Evolutionary conservation across 257 asterid genomes (phyloP).

Genomic region (Fraxinus cuspidata): DNA sequence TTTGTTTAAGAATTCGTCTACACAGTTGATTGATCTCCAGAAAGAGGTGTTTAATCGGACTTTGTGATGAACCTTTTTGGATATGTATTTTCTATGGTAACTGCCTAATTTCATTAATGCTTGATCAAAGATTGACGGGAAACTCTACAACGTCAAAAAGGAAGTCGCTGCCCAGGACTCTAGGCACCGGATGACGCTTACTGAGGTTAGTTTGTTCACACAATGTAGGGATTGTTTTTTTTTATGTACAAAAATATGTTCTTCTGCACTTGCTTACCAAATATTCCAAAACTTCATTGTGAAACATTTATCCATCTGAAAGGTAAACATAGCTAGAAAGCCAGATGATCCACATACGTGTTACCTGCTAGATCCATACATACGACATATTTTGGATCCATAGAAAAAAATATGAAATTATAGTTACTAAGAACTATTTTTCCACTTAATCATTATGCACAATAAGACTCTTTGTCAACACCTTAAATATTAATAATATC

Average conservation of each 20-base stretch:
- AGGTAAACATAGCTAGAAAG: background rate
- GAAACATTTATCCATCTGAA: background rate
- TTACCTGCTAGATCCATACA: background rate
- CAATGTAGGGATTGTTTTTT: constrained; percentile 4
- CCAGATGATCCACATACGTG: background rate
- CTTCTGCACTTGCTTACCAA: constrained; percentile 9
- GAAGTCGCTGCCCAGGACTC: constrained; percentile 89
- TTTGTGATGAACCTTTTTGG: background rate
- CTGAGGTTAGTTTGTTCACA: constrained; percentile 60
- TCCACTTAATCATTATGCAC: background rate
- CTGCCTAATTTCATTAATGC: constrained; percentile 33
- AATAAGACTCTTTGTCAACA: background rate
- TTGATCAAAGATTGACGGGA: constrained; percentile 77
- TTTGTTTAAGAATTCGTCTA: constrained; percentile 79
- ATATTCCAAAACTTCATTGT: background rate
- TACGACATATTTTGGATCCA: background rate
- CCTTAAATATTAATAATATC: background rate
- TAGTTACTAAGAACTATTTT: background rate
- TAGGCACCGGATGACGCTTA: constrained; percentile 89
- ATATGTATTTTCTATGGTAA: constrained; percentile 1
- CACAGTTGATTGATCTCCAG: constrained; percentile 82
- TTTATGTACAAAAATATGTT: constrained; percentile 4
- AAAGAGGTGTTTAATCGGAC: constrained; percentile 55
- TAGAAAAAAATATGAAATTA: background rate
- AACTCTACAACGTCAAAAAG: constrained; percentile 71